Evolutionary conservation across 2,329 filamentous ascomycete genomes (phyloP).

Genomic region (Dichotomopilus funicola): DNA sequence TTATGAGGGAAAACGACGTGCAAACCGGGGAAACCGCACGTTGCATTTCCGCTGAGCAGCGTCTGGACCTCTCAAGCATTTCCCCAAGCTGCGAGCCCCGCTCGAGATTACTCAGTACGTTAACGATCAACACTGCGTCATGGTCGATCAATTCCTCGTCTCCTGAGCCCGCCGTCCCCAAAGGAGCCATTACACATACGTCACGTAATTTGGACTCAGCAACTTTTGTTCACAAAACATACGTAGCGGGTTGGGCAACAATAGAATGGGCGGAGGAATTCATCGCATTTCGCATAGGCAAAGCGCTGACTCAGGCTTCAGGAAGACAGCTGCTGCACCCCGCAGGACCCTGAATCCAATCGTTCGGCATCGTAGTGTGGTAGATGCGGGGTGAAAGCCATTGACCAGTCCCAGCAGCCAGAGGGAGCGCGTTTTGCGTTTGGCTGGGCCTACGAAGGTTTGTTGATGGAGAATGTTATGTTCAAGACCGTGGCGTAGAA

Average conservation of each 20-base stretch:
- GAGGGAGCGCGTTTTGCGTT: too few relatives aligned
- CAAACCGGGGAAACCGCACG: too few relatives aligned
- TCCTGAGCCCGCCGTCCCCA: neutral
- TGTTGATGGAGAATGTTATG: too few relatives aligned
- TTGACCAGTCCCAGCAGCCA: neutral
- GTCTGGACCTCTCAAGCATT: too few relatives aligned
- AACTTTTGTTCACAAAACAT: neutral
- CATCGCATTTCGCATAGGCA: neutral
- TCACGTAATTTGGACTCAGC: neutral
- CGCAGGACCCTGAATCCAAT: neutral
- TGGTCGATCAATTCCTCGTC: neutral
- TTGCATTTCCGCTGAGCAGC: too few relatives aligned
- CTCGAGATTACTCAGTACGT: conserved; percentile 1
- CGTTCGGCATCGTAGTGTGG: neutral
- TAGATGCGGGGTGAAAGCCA: neutral
- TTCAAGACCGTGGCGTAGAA: too few relatives aligned
- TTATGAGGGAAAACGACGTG: too few relatives aligned
- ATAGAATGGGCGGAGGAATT: neutral
- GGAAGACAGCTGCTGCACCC: neutral
- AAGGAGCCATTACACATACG: neutral
- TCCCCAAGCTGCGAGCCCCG: neutral
- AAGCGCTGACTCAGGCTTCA: conserved; percentile 11
- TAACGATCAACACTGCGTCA: neutral
- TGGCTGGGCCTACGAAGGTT: too few relatives aligned
- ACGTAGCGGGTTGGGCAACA: neutral